Percentiles rank a stretch among this genome's conserved stretches.
Conservation (phyloP, 371 early-diverging fungal genomes). For the Zancudomyces culisetae region DNA sequence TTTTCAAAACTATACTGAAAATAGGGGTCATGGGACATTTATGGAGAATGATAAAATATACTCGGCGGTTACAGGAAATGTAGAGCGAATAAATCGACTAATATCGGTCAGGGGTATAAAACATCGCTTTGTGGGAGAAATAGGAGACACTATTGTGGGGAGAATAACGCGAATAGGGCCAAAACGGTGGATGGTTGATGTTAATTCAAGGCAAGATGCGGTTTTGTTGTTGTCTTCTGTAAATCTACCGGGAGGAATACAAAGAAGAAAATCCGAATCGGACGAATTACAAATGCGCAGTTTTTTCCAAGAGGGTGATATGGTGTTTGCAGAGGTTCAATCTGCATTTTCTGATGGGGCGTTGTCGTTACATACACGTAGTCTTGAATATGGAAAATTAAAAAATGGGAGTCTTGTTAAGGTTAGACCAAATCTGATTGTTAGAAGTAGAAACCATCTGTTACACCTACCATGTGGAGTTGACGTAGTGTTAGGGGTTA, state of each 20-base stretch:
- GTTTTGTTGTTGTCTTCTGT: slow-evolving; percentile 81
- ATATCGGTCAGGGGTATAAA: slow-evolving; percentile 81
- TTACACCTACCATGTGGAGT: slow-evolving; percentile 68
- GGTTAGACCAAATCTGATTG: slow-evolving; percentile 71
- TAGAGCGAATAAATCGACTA: slow-evolving; percentile 91
- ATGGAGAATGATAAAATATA: slow-evolving; percentile 38
- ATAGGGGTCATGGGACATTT: slow-evolving; percentile 93
- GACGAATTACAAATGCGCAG: slow-evolving; percentile 97
- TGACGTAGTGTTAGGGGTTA: slow-evolving; percentile 83
- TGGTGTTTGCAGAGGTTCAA: slow-evolving; percentile 95
- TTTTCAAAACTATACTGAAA: too few species aligned
- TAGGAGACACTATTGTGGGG: slow-evolving; percentile 98
- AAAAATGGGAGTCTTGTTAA: slow-evolving; percentile 72
- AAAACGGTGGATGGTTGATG: slow-evolving; percentile 96
- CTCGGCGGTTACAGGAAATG: slow-evolving; percentile 78
- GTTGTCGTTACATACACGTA: slow-evolving; percentile 86
- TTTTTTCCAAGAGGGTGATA: slow-evolving; percentile 89
- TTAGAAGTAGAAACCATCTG: slow-evolving; percentile 85
- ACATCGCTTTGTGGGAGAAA: slow-evolving; percentile 59
- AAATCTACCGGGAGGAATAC: slow-evolving; percentile 93
- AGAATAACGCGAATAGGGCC: slow-evolving; percentile 78
- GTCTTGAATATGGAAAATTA: slow-evolving; percentile 90
- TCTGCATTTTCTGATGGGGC: slow-evolving; percentile 74
- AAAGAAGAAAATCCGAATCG: slow-evolving; percentile 91
- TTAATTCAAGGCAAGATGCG: slow-evolving; percentile 77